Conservation (phyloP, 805 yeast species). For the Yarrowia bubula region DNA sequence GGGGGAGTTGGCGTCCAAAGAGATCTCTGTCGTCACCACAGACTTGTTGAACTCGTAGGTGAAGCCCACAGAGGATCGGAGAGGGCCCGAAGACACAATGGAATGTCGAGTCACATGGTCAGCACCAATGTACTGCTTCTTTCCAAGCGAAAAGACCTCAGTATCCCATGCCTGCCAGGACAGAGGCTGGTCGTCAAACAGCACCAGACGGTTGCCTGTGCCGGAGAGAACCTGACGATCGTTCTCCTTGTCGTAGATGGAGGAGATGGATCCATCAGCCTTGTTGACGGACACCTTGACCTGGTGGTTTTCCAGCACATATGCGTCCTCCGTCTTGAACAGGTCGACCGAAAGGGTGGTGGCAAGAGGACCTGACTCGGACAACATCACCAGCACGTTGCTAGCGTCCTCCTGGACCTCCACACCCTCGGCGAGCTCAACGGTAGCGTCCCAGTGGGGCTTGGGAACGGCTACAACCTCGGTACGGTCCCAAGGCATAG, state of each 20-base stretch:
- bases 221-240: slow-evolving; percentile 68
- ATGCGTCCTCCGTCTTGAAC: slow-evolving; percentile 8
- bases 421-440: slow-evolving; percentile 44
- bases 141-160: slow-evolving; percentile 80
- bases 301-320: slow-evolving; percentile 49
- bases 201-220: slow-evolving; percentile 72
- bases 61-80: slow-evolving; percentile 62
- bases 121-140: slow-evolving; percentile 50
- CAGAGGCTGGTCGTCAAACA: slow-evolving; percentile 88
- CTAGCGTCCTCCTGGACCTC: slow-evolving; percentile 39
- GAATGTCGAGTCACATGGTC: slow-evolving; percentile 41
- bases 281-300: slow-evolving; percentile 31
- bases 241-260: slow-evolving; percentile 58
- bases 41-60: slow-evolving; percentile 61
- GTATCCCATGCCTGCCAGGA: slow-evolving; percentile 98
- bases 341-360: not conserved
- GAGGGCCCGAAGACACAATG: slow-evolving; percentile 51
- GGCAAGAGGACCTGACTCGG: not conserved
- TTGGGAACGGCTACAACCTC: slow-evolving; percentile 46
- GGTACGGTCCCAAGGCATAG: slow-evolving; percentile 64
- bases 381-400: slow-evolving; percentile 47
- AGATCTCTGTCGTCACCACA: slow-evolving; percentile 62
- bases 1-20: slow-evolving; percentile 55
- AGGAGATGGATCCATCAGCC: slow-evolving; percentile 57
- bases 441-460: slow-evolving; percentile 2